Evolutionary conservation across 2,329 filamentous ascomycete genomes (phyloP), one percentile per base, ranked within the genome.

Genomic region (Allantophomopsis lycopodina): DNA sequence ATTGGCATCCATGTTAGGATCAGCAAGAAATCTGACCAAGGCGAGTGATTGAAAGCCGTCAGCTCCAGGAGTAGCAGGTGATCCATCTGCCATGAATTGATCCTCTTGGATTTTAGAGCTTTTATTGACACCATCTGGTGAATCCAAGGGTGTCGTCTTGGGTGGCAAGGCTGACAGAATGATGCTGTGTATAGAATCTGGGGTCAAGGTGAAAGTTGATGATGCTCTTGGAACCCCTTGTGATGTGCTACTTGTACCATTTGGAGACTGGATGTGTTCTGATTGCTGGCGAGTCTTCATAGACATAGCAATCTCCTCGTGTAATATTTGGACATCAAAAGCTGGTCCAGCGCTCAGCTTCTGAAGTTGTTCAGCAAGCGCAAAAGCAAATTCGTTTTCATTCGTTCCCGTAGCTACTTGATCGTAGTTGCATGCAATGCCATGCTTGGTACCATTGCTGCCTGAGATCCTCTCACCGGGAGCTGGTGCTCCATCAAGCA

Each of bases 401-500:
- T 60, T 55, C 18, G 60, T 52, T 28, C 69, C 67, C 32, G 60
- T 57, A 10, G 55, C 51, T 38, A 56, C 61, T 40, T 68, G 65
- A n/a, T 76, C 73, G 6, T 66, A 61, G 1, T 62, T 64, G 48
- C 63, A 71, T n/a, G 74, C 73, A 47, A 80, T 76, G 35, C 68
- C 67, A 53, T 80, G 74, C 54, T 79, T 80, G 15, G 68, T 57
- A 20, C 73, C 73, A 17, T 14, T 14, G 10, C 32, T 17, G 32
- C 32, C 16, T 48, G 70, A 65, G 42, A 66, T 69, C 17, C 69
- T 68, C 4, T 65, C 60, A 38, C 64, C 56, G 2, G 66, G 59
- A 10, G 62, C 60, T 10, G 69, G 66, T 50, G 73, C 77, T n/a
- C 71, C 72, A 53, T 80, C 76, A 18, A 80, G 62, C 11, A 80